These are phyloP conservation scores for Trichomonas tenax DNA, from an alignment of 208 protist genomes.

Conservation along the genomic window DNA sequence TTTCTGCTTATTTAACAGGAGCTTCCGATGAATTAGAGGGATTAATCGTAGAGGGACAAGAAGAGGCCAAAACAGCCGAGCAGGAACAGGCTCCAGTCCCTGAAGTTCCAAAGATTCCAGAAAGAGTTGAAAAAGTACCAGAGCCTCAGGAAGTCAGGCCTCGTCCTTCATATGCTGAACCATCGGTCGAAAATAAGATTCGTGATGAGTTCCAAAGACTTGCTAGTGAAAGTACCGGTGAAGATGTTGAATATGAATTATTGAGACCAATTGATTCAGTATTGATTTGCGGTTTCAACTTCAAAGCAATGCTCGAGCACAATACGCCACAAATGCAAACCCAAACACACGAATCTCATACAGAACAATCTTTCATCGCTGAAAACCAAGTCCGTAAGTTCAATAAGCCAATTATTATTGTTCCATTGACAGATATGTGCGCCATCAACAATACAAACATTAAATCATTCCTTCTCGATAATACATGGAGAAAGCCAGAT, in stretches of 20 bases:
- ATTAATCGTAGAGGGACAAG: not conserved
- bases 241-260: not conserved
- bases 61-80: not conserved
- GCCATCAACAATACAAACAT: not conserved
- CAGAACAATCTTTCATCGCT: no score
- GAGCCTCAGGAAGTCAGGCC: not conserved
- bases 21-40: not conserved
- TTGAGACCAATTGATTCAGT: not conserved
- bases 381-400: not conserved
- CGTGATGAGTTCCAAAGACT: not conserved
- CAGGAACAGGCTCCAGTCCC: not conserved
- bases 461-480: not conserved
- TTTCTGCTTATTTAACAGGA: not conserved
- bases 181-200: not conserved
- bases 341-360: not conserved
- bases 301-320: not conserved
- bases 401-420: not conserved
- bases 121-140: not conserved
- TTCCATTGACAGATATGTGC: not conserved
- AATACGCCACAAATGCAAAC: not conserved
- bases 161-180: not conserved
- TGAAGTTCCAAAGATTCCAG: not conserved
- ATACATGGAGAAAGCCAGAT: not conserved
- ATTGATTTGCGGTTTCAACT: not conserved
- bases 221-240: not conserved